Evolutionary conservation across 352 stramenopile genomes (phyloP), one percentile per base, ranked within the genome.

Genomic region (Phytophthora sansomeana): DNA sequence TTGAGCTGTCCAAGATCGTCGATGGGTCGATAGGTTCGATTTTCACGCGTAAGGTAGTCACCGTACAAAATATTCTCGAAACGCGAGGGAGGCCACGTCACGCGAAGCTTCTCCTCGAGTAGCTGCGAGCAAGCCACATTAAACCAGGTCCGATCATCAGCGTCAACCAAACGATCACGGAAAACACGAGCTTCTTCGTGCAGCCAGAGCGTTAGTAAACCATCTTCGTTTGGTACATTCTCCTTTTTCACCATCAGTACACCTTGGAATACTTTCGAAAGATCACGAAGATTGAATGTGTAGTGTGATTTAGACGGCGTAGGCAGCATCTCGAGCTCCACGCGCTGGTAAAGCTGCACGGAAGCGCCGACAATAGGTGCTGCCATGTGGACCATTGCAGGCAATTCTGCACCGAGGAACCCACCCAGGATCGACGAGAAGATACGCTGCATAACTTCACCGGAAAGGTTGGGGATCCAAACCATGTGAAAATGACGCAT

Each of bases 251-350:
- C 75, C 93, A 98, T 98, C 26, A 98, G 55, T 19, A 98, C 71
- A 52, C 94, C 94, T 55, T 98, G 93, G 53, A 98, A 98, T 8
- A 98, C 89, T 58, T 97, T 97, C 9, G 85, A 96, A 13, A 98
- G 71, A 74, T 98, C 93, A 6, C 94, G 87, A 30, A 98, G 74
- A 55, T 98, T 98, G 74, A 98, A 98, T 6, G 94, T 98, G 64
- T 98, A 98, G 63, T 98, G 89, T 5, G 89, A 97, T 74, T 97
- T 97, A 17, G 81, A 92, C 4, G 92, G 93, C 5, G 93, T 98
- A 14, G 93, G 93, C 11, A 97, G 72, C 84, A 98, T 85, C 38
- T 97, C 90, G 8, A 89, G 52, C 46, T 97, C 87, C 1, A 98
- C 92, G 8, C 79, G 80, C 35, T 97, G 81, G 51, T 98, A 98